phyloP scores from a whole-genome alignment of 108 stramenopile genomes.

The Tribonema minus region DNA sequence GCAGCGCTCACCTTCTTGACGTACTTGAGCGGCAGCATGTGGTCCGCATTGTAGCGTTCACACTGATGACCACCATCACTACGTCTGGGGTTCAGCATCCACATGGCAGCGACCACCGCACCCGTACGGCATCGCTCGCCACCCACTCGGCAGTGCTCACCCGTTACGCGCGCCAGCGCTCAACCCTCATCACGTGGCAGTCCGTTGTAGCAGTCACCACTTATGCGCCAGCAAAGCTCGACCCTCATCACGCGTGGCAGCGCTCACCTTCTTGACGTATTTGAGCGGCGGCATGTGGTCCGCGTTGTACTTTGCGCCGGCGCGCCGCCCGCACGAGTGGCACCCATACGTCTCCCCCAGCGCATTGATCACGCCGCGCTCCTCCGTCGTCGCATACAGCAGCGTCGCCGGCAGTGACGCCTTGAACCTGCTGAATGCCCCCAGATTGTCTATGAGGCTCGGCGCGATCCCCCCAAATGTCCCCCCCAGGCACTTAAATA shows the following conservation, averaged over 20 bases:
- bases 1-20: conserved; percentile 38
- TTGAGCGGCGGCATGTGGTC: conserved; percentile 44
- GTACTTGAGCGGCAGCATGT: conserved; percentile 34
- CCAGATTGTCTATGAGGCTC: conserved; percentile 18
- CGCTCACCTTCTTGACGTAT: conserved; percentile 29
- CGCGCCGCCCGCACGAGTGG: conserved; percentile 11
- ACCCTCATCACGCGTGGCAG: no score
- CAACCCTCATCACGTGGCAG: no score
- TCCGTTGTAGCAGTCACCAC: no score
- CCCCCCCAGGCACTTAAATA: conserved; percentile 18
- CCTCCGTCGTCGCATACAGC: conserved; percentile 6
- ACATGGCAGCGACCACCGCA: no score
- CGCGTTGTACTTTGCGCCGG: conserved; percentile 5
- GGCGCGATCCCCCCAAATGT: conserved; percentile 24
- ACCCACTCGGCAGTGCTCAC: no score
- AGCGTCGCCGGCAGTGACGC: conserved; percentile 24
- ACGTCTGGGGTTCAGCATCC: no score
- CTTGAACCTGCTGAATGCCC: conserved; percentile 14
- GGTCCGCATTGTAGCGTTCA: conserved; percentile 37
- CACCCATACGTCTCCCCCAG: conserved; percentile 27
- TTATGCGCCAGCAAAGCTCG: no score
- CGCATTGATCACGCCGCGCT: neutral
- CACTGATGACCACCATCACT: no score
- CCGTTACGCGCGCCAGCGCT: no score
- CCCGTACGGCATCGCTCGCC: no score